Base-by-base conservation (phyloP, 257 asterid genomes). In the Thymus quinquecostatus region DNA sequence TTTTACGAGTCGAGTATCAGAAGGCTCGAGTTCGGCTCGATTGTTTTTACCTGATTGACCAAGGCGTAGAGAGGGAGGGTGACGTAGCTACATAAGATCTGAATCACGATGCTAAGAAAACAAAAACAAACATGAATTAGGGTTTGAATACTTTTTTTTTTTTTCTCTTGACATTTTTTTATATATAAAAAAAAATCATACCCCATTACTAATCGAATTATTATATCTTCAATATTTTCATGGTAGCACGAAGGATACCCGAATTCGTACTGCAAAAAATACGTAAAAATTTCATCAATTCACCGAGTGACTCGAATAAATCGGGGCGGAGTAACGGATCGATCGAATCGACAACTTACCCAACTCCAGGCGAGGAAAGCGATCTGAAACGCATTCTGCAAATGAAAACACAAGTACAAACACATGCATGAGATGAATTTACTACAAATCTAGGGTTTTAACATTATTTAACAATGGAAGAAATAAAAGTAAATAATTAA, bases 321-420 rank as follows among this genome's bases (percentile, higher is more conserved):
- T 21, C 21, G 21, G 21, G 21, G 21, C 21, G 21, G 21, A 38
- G 33, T 1, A 13, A 43, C 14, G 10, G 59, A 36, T 38, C 0
- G 41, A 38, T 7, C 21, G 21, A 21, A 21, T 21, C 21, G 21
- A 21, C 6, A 12, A 68, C 96, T 83, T 84, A 92, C 97, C 84
- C 87, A 88, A 77, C 92, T 83, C 98, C 98, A 92, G 47, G 86
- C 95, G 76, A 90, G 87, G 92, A 89, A 90, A 60, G 98, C 98
- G 59, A 95, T 72, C 54, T 95, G 96, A 82, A 95, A 95, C 34
- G 99, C 97, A 80, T 91, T 93, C 98, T 92, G 91, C 78, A 81
- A 12, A 34, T 43, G 10, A 53, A 77, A 5, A 38, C 27, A 66
- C 32, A 44, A 12, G 3, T 32, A 64, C 50, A 54, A 10, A 44